Base-by-base conservation (phyloP, 202 grass and related monocot genomes). In the Panicum virgatum region DNA sequence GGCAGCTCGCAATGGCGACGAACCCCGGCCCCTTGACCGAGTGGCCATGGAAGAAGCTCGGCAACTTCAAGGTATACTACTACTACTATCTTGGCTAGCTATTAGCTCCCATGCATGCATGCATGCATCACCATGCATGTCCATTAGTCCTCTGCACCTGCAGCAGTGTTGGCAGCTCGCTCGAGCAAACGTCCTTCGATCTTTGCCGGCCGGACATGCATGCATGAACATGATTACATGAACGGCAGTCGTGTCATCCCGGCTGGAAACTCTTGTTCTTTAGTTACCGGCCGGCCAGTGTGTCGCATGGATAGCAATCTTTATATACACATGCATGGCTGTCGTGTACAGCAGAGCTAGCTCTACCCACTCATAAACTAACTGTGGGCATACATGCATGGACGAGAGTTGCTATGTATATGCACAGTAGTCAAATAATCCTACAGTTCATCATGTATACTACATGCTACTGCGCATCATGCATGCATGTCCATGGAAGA, bases 31-130 rank as follows among this genome's bases (percentile, higher is more conserved):
- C 85, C 60, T 86, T 98, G 75, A 94, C 79, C 37, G 88, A 93
- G 72, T 98, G 95, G 95, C 95, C 95, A 80, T 98, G 95, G 95
- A 87, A 93, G 66, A 89, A 87, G 79, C 92, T 98, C 16, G 95
- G 95, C 48, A 93, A 77, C 84, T 94, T 94, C 88, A 97, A 97
- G 94, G 94, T 97, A 82, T 16, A 11, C 3, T 25, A n/a, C 30
- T n/a, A n/a, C n/a, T 30, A 30, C 32, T 5, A 43, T 7, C 2
- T 7, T 14, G 5, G 8, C 16, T 6, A 15, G 14, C 3, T 45
- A n/a, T n/a, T n/a, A 12, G 19, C 51, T 53, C 23, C 12, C 25
- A 59, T 59, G 56, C 56, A n/a, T n/a, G n/a, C n/a, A n/a, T n/a
- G n/a, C n/a, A 58, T 43, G 1, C 38, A n/a, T n/a, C n/a, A n/a